These are phyloP conservation scores for Rhipidocladum racemiflorum DNA, from an alignment of 176 grass and related monocot genomes.

Conservation along the genomic window DNA sequence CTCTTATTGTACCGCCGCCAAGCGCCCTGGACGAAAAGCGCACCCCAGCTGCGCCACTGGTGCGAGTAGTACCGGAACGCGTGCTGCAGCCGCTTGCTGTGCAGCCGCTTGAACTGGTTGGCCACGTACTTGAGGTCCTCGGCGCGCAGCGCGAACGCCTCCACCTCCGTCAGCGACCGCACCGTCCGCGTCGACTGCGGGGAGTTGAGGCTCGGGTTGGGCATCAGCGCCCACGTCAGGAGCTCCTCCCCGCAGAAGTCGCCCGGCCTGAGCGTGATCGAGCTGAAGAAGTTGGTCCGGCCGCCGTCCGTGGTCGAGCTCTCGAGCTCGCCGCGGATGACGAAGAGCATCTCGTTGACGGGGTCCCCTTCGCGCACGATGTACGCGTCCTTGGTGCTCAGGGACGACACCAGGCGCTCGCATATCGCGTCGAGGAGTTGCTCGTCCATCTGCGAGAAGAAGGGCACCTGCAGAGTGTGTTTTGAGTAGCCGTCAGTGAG, in stretches of 20 bases:
- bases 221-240: constrained; percentile 89
- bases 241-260: constrained; percentile 99
- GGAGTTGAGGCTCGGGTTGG: constrained; percentile 81
- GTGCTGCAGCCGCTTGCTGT: constrained; percentile 92
- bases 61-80: constrained; percentile 97
- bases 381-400: constrained; percentile 89
- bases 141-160: constrained; percentile 85
- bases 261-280: constrained; percentile 75
- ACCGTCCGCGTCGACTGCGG: constrained; percentile 83
- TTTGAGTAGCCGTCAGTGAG: not conserved
- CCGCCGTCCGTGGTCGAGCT: constrained; percentile 94
- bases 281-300: constrained; percentile 88
- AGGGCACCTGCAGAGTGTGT: constrained; percentile 51
- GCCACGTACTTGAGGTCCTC: constrained; percentile 94
- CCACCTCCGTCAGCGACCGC: constrained; percentile 67
- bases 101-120: constrained; percentile 92
- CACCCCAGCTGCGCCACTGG: constrained; percentile 93
- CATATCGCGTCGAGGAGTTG: constrained; percentile 95
- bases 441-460: constrained; percentile 97
- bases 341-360: constrained; percentile 80
- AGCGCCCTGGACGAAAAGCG: constrained; percentile 79
- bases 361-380: constrained; percentile 88
- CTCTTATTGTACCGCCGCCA: constrained; percentile 77
- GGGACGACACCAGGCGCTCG: constrained; percentile 77
- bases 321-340: constrained; percentile 87